A percentile compares a stretch with the other conserved stretches of the same genome.
Conservation (phyloP, 2,329 filamentous ascomycete genomes). For the Fusarium sp. region DNA sequence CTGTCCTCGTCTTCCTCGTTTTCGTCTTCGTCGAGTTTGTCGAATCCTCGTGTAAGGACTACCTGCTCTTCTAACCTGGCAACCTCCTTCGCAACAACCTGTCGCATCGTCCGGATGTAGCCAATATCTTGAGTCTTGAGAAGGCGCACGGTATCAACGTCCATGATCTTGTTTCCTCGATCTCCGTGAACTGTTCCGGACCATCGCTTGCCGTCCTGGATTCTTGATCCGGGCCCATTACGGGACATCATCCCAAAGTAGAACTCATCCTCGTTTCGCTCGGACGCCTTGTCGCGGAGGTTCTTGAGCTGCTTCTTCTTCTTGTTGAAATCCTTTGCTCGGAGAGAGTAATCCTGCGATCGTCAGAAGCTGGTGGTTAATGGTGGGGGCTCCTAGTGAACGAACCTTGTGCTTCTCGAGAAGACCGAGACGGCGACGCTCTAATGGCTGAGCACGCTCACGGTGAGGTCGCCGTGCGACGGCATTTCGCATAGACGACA, state of each 20-base stretch:
- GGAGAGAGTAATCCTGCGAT: constrained; percentile 71
- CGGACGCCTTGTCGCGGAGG: constrained; percentile 71
- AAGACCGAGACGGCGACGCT: constrained; percentile 87
- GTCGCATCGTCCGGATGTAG: constrained; percentile 73
- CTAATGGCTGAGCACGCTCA: constrained; percentile 88
- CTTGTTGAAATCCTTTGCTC: constrained; percentile 74
- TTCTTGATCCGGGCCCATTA: constrained; percentile 64
- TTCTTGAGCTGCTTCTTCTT: constrained; percentile 72
- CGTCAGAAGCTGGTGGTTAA: constrained; percentile 21
- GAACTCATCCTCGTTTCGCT: constrained; percentile 80
- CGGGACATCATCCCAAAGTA: constrained; percentile 78
- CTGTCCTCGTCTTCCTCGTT: constrained; percentile 50
- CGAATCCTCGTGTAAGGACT: constrained; percentile 58
- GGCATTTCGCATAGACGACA: constrained; percentile 73
- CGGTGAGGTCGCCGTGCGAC: constrained; percentile 86
- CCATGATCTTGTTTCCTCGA: constrained; percentile 67
- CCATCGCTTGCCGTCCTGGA: constrained; percentile 65
- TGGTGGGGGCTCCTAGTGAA: constrained; percentile 12
- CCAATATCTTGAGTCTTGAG: constrained; percentile 78
- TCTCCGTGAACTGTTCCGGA: constrained; percentile 69
- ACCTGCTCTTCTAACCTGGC: constrained; percentile 66
- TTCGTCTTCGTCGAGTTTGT: constrained; percentile 53
- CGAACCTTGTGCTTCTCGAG: constrained; percentile 93
- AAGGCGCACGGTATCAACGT: constrained; percentile 69
- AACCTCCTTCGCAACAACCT: constrained; percentile 70